phyloP scores from a whole-genome alignment of 2,329 filamentous ascomycete species.

The Exophiala spinifera region DNA sequence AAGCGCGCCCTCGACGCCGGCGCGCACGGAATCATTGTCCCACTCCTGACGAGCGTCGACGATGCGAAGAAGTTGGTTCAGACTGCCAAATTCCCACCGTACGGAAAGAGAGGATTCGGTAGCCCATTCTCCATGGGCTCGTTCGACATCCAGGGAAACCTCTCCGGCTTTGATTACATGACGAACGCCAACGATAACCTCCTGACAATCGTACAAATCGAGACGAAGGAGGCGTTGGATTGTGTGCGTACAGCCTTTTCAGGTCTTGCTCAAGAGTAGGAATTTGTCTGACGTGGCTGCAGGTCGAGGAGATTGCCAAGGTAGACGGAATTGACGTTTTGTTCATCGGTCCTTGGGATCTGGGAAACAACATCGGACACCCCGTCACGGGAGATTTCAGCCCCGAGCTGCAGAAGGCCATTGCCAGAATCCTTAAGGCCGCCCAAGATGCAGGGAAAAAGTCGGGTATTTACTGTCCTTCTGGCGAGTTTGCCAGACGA shows the following conservation, averaged over 20 bases:
- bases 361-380: slow-evolving; percentile 57
- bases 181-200: slow-evolving; percentile 54
- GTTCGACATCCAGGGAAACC: slow-evolving; percentile 39
- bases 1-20: slow-evolving; percentile 60
- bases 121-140: slow-evolving; percentile 52
- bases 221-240: slow-evolving; percentile 41
- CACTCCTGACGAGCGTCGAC: slow-evolving; percentile 51
- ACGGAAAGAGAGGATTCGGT: slow-evolving; percentile 55
- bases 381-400: slow-evolving; percentile 50
- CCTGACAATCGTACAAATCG: slow-evolving; percentile 48
- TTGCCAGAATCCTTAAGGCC: slow-evolving; percentile 50
- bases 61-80: slow-evolving; percentile 52
- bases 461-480: slow-evolving; percentile 54
- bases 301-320: slow-evolving; percentile 51
- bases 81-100: slow-evolving; percentile 55
- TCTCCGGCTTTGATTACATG: slow-evolving; percentile 47
- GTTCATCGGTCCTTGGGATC: slow-evolving; percentile 55
- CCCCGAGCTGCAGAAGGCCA: slow-evolving; percentile 51
- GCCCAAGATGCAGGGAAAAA: slow-evolving; percentile 53
- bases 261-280: background rate
- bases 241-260: slow-evolving; percentile 29
- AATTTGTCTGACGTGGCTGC: slow-evolving; percentile 6
- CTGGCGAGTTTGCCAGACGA: slow-evolving; percentile 49
- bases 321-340: slow-evolving; percentile 53
- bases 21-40: slow-evolving; percentile 58